Evolutionary conservation across 148 eudicot genomes (phyloP).

Genomic region (Dianthus caryophyllus): DNA sequence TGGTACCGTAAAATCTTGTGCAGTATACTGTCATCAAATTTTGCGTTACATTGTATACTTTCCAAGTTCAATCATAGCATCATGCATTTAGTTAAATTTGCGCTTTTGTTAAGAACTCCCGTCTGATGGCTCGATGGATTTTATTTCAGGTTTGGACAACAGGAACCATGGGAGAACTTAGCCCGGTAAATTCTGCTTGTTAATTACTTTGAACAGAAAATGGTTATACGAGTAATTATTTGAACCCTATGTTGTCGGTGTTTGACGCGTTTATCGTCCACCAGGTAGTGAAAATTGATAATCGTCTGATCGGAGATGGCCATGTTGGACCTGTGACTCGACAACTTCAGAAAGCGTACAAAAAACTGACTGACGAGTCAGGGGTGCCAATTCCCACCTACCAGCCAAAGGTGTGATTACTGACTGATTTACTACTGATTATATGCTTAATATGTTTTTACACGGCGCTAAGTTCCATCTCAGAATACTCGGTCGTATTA

Average conservation of each 20-base stretch:
- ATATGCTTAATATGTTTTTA: neutral
- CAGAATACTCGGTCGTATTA: no score
- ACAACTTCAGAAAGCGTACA: conserved; percentile 61
- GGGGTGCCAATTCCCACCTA: conserved; percentile 90
- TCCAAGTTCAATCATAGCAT: no score
- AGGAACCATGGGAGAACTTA: conserved; percentile 99
- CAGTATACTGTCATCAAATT: no score
- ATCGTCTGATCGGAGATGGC: conserved; percentile 75
- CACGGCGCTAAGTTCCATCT: no score
- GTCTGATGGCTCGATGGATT: neutral
- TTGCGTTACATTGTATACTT: no score
- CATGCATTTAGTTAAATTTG: no score
- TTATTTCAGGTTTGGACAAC: conserved; percentile 91
- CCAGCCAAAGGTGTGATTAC: conserved; percentile 22
- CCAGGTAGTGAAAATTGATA: conserved; percentile 81
- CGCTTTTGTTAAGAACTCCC: neutral
- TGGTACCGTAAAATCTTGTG: no score
- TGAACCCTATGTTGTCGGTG: conserved; percentile 7
- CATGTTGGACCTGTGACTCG: conserved; percentile 74
- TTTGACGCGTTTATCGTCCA: conserved; percentile 4
- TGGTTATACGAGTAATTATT: neutral
- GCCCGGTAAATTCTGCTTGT: conserved; percentile 59
- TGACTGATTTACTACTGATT: neutral
- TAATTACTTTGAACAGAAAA: neutral
- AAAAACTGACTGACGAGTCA: conserved; percentile 46